phyloP scores from a whole-genome alignment of 83 land plant genomes.

The Picea abies region DNA sequence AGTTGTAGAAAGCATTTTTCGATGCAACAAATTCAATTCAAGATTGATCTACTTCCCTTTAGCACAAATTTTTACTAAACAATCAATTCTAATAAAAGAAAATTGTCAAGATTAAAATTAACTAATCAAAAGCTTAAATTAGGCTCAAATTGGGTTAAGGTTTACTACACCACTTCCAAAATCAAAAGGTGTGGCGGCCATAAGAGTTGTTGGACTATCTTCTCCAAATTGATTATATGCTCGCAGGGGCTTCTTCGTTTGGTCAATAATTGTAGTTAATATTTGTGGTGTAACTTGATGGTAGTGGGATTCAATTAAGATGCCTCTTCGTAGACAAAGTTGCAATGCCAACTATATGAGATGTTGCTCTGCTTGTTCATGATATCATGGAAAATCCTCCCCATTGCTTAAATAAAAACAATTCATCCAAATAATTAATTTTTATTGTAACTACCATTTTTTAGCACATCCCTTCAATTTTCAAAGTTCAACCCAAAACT shows the following conservation, averaged over 20 bases:
- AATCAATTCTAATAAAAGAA: too few relatives aligned
- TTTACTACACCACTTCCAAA: conserved; percentile 80
- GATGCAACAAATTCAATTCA: too few relatives aligned
- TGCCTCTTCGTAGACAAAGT: conserved; percentile 67
- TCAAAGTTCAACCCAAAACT: too few relatives aligned
- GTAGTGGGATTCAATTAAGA: conserved; percentile 79
- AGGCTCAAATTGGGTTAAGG: conserved; percentile 78
- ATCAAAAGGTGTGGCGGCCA: conserved; percentile 79
- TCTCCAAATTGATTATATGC: conserved; percentile 66
- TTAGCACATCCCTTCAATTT: too few relatives aligned
- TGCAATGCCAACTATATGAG: conserved; percentile 83
- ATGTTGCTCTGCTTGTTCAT: conserved; percentile 90
- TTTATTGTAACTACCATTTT: too few relatives aligned
- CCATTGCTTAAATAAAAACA: conserved; percentile 40
- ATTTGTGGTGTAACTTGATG: conserved; percentile 80
- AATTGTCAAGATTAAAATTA: too few relatives aligned
- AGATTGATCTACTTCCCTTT: too few relatives aligned
- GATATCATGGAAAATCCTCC: conserved; percentile 82
- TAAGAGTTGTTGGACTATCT: conserved; percentile 39
- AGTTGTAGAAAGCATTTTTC: too few relatives aligned
- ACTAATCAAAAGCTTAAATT: conserved; percentile 14
- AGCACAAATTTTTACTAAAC: too few relatives aligned
- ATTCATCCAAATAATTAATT: too few relatives aligned
- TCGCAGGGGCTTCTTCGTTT: conserved; percentile 57
- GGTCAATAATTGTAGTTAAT: conserved; percentile 54